Evolutionary conservation across 148 eudicot genomes (phyloP), one percentile per base, ranked within the genome.

Genomic region (Pharnaceum exiguum): DNA sequence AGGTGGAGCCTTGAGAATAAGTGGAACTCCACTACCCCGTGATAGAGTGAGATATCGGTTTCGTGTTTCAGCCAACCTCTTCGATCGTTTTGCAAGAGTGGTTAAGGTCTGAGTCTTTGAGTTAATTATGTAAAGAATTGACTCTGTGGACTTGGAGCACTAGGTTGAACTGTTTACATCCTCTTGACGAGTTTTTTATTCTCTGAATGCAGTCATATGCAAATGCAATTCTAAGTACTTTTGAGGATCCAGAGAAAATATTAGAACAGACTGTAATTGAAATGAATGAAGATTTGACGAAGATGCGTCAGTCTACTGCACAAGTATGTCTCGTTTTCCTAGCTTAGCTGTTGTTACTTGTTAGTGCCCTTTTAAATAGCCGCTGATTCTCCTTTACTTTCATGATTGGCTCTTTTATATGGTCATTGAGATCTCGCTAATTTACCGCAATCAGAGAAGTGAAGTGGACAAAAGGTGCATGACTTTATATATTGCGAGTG

Each of bases 211-310:
- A 89, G 99, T 93, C 99, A 26, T 93, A 89, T 78, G 95, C 95
- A 56, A 89, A 89, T 71, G 80, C 96, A 23, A 8, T 93, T 59
- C 23, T 93, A 62, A 93, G 96, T 76, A 42, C 85, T 37, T 85
- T 89, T 51, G 96, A 93, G 78, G 99, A 93, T 68, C 96, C 95
- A n/a, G 96, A 93, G 76, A 93, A 93, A 73, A 83, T 93, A 58
- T 69, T 93, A 63, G 99, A 93, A 47, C 99, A 93, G 55, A 74
- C 85, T 65, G 95, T 93, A 42, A 55, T 77, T 19, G 96, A 93
- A 71, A 93, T 93, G 99, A 93, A 89, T 73, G 82, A 88, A 37
- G 96, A 93, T 77, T 75, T 93, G 78, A 79, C 72, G 35, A 89
- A 93, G 77, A 77, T 93, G 96, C 99, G 95, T 22, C 96, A 93